Conservation (phyloP, 2,329 filamentous ascomycete genomes). For the Trichoderma cornu-damae region DNA sequence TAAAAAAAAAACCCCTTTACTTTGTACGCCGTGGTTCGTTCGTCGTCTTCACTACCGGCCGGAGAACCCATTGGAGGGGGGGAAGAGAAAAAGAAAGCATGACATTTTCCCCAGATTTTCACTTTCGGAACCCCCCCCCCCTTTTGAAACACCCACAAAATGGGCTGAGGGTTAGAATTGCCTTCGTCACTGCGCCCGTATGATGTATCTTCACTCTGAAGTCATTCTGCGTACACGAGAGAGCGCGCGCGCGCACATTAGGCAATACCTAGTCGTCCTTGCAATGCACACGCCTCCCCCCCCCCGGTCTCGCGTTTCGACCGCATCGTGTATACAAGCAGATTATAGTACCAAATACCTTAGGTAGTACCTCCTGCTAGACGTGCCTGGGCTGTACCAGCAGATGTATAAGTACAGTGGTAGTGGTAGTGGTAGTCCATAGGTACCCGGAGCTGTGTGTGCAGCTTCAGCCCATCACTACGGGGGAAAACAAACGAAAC, state of each 20-base stretch:
- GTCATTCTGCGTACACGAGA: slow-evolving; percentile 7
- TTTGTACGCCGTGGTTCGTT: no score
- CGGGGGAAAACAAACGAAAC: not conserved
- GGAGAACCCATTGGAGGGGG: no score
- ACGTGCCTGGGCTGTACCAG: no score
- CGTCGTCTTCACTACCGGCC: no score
- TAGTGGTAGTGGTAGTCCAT: no score
- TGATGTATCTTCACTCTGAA: not conserved
- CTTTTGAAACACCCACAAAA: not conserved
- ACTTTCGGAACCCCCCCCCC: slow-evolving; percentile 1
- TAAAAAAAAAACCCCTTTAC: no score
- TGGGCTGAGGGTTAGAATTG: not conserved
- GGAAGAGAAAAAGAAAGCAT: not conserved
- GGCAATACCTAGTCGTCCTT: not conserved
- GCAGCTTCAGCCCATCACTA: not conserved
- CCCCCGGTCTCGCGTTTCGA: not conserved
- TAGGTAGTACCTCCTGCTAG: no score
- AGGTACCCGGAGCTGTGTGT: no score
- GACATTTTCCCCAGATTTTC: slow-evolving; percentile 19
- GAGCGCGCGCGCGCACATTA: slow-evolving; percentile 10
- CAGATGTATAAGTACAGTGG: no score
- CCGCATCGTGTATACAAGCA: not conserved
- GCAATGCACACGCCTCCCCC: slow-evolving; percentile 14
- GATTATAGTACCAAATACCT: not conserved
- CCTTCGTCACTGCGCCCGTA: not conserved